Conservation (phyloP, 2,329 filamentous ascomycete genomes). For the Chrysoporthe puriensis region DNA sequence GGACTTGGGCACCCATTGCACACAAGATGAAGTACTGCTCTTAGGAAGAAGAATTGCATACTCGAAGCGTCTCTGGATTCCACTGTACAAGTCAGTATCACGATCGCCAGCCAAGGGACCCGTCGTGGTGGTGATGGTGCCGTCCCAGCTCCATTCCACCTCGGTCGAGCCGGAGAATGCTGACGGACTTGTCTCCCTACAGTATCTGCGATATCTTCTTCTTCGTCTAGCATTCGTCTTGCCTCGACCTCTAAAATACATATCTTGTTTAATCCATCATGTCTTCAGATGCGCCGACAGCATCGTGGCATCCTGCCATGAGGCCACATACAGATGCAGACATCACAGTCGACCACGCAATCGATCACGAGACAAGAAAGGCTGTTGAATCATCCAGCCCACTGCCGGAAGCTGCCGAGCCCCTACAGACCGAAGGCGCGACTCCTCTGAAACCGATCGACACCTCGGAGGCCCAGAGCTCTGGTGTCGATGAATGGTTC, state of each 20-base stretch:
- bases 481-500: constrained; percentile 37
- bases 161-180: constrained; percentile 1
- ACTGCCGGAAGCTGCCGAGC: not conserved
- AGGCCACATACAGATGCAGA: constrained; percentile 48
- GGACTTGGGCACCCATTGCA: constrained; percentile 16
- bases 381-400: constrained; percentile 17
- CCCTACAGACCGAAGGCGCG: not conserved
- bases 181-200: constrained; percentile 10
- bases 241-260: constrained; percentile 24
- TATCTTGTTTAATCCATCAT: constrained; percentile 38
- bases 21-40: constrained; percentile 28
- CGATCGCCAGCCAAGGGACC: not conserved
- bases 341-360: constrained; percentile 19
- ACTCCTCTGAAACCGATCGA: constrained; percentile 8
- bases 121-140: constrained; percentile 11
- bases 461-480: constrained; percentile 25
- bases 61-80: constrained; percentile 19
- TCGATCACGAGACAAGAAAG: constrained; percentile 17
- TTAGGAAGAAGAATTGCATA: constrained; percentile 23
- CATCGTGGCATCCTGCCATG: constrained; percentile 56
- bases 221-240: constrained; percentile 26
- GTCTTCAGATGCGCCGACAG: constrained; percentile 46
- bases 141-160: constrained; percentile 1
- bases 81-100: constrained; percentile 27
- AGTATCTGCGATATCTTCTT: constrained; percentile 25